phyloP scores from a whole-genome alignment of 805 yeast species.

The Pichia nanzhaoensis region DNA sequence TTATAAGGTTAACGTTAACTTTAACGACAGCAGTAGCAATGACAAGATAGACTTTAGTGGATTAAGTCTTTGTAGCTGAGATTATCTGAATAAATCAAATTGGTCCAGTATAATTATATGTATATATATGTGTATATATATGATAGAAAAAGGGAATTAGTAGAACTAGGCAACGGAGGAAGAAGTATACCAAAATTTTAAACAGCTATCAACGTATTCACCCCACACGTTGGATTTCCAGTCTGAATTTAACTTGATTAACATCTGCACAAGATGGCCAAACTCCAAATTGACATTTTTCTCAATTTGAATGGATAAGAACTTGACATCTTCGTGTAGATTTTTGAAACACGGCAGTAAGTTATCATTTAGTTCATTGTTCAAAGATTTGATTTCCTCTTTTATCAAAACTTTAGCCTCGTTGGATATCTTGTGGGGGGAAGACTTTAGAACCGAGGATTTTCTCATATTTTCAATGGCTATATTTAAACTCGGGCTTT shows the following conservation, averaged over 20 bases:
- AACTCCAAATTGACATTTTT: slow-evolving; percentile 29
- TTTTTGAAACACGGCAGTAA: slow-evolving; percentile 42
- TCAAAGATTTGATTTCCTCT: slow-evolving; percentile 17
- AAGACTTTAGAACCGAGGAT: background rate
- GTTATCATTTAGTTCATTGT: slow-evolving; percentile 31
- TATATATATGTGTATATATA: too few relatives aligned
- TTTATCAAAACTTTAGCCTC: slow-evolving; percentile 7
- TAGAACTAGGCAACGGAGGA: too few relatives aligned
- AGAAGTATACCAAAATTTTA: slow-evolving; percentile 20
- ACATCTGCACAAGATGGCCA: slow-evolving; percentile 9
- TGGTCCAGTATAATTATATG: too few relatives aligned
- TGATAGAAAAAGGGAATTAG: too few relatives aligned
- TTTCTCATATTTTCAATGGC: slow-evolving; percentile 23
- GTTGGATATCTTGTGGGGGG: slow-evolving; percentile 9
- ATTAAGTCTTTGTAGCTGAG: too few relatives aligned
- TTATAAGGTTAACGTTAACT: too few relatives aligned
- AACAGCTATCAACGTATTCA: slow-evolving; percentile 20
- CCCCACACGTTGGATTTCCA: slow-evolving; percentile 25
- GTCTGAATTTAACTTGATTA: slow-evolving; percentile 17
- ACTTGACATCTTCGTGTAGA: slow-evolving; percentile 37
- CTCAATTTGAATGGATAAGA: slow-evolving; percentile 38
- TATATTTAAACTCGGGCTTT: slow-evolving; percentile 26
- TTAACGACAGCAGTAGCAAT: too few relatives aligned
- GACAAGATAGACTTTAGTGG: too few relatives aligned
- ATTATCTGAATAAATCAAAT: background rate